Percentiles rank a stretch among this genome's conserved stretches.
phyloP scores from a whole-genome alignment of 139 green algal species.

The Micromonas commoda region DNA sequence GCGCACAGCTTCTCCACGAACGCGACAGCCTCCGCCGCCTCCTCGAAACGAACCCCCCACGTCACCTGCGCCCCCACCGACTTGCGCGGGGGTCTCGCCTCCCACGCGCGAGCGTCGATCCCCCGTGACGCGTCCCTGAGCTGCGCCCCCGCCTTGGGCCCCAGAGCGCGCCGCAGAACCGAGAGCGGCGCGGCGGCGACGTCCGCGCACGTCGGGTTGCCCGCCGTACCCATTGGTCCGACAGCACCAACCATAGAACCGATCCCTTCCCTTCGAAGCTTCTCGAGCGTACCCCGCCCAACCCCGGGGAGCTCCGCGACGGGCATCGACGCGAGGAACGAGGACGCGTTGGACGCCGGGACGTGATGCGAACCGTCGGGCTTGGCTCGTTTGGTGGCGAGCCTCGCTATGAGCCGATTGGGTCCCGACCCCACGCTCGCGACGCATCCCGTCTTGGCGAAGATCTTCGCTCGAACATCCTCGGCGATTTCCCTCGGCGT shows the following conservation, averaged over 20 bases:
- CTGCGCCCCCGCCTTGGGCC: slow-evolving; percentile 61
- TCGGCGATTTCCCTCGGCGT: slow-evolving; percentile 32
- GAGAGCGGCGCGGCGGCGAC: slow-evolving; percentile 1
- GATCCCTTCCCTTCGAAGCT: slow-evolving; percentile 58
- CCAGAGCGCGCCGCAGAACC: slow-evolving; percentile 48
- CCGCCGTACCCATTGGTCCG: background rate
- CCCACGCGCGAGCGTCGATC: slow-evolving; percentile 43
- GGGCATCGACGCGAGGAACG: slow-evolving; percentile 47
- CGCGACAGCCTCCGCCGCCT: slow-evolving; percentile 44
- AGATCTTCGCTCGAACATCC: slow-evolving; percentile 46
- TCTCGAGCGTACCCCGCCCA: slow-evolving; percentile 55
- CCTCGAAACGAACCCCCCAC: slow-evolving; percentile 79
- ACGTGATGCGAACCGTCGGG: slow-evolving; percentile 55
- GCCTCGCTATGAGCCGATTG: slow-evolving; percentile 69
- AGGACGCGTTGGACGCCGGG: slow-evolving; percentile 25
- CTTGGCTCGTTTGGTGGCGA: slow-evolving; percentile 77
- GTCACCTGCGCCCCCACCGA: slow-evolving; percentile 86
- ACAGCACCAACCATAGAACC: background rate
- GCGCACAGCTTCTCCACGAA: slow-evolving; percentile 55
- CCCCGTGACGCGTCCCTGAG: slow-evolving; percentile 56
- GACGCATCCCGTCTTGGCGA: slow-evolving; percentile 45
- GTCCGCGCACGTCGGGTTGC: slow-evolving; percentile 41
- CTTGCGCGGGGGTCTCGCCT: slow-evolving; percentile 35
- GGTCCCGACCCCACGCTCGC: slow-evolving; percentile 60
- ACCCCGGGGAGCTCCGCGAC: slow-evolving; percentile 79